Base-by-base conservation (phyloP, 2,329 filamentous ascomycete genomes). In the Alternaria sp. region DNA sequence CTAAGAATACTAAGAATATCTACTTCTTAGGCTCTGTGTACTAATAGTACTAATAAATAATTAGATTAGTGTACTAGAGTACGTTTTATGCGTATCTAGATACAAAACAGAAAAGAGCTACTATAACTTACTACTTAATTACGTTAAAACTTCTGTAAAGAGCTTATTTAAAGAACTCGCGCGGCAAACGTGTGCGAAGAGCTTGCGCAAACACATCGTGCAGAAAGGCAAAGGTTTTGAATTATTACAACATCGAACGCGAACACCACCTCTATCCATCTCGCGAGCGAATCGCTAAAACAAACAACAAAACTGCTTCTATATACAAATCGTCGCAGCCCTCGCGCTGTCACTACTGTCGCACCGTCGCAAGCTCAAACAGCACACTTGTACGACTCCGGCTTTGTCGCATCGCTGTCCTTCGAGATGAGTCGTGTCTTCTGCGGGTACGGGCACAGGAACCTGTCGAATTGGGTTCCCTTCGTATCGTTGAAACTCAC, bases 361-460 rank as follows among this genome's bases (percentile, higher is more conserved):
- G 32, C 15, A 36, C 4, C 1, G 13, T n/a, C 32, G 32, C 32
- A 36, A 15, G 32, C 26, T 49, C 46, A 28, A 28, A 17, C 6
- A 56, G 52, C 40, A 44, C 63, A 63, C 28, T 60, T 28, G 11
- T 63, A 66, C 23, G 63, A 63, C 52, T 57, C 45, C 23, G 56
- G 32, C 46, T 60, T 66, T 45, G 60, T 66, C 12, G 25, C 45
- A 57, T 66, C 63, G 0, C 6, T 15, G 11, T 47, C 21, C n/a
- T 58, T n/a, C 12, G 63, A 66, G 15, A 66, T 28, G 43, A 66
- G 60, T 19, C 52, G 55, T n/a, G 61, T 54, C 52, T 64, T 64
- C 50, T 43, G 44, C 5, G 70, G 69, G 44, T 71, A 68, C 13
- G 69, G 67, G 57, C 70, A 71, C 13, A 72, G 26, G 36, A 69